Evolutionary conservation across 2,329 filamentous ascomycete genomes (phyloP).

Genomic region (Lomentospora prolificans): DNA sequence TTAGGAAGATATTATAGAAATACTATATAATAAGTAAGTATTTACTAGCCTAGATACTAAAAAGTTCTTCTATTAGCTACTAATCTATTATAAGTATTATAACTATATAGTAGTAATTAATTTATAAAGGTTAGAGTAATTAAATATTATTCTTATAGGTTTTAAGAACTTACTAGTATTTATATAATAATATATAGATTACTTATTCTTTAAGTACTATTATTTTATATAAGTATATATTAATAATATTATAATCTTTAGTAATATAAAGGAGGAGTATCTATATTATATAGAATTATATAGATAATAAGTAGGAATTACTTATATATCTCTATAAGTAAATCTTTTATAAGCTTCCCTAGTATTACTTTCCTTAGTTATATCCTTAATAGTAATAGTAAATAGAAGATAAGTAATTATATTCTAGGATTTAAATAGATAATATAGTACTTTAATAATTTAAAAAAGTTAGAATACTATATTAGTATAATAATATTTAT

Average conservation of each 20-base stretch:
- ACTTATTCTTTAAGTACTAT: conserved; percentile 9
- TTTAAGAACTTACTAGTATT: conserved; percentile 7
- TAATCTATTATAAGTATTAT: not conserved
- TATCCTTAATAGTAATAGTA: not conserved
- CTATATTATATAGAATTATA: not conserved
- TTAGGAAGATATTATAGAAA: not conserved
- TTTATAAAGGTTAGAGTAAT: not conserved
- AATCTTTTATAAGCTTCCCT: not conserved
- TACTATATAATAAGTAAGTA: not conserved
- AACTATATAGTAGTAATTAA: not conserved
- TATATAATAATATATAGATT: conserved; percentile 10
- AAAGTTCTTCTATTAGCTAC: not conserved
- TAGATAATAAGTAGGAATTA: not conserved
- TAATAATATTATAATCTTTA: conserved; percentile 1
- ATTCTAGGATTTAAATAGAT: conserved; percentile 2
- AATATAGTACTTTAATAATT: conserved; percentile 1
- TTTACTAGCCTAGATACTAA: not conserved
- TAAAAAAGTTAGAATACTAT: not conserved
- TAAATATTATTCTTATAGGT: conserved; percentile 4
- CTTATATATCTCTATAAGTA: not conserved
- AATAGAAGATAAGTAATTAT: conserved; percentile 1
- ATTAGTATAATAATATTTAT: conserved; percentile 6
- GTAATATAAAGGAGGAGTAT: not conserved
- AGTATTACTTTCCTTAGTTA: not conserved
- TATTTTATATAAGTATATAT: conserved; percentile 3